These are phyloP conservation scores for Maudiozyma bulderi DNA, from an alignment of 805 yeast species.

Conservation along the genomic window DNA sequence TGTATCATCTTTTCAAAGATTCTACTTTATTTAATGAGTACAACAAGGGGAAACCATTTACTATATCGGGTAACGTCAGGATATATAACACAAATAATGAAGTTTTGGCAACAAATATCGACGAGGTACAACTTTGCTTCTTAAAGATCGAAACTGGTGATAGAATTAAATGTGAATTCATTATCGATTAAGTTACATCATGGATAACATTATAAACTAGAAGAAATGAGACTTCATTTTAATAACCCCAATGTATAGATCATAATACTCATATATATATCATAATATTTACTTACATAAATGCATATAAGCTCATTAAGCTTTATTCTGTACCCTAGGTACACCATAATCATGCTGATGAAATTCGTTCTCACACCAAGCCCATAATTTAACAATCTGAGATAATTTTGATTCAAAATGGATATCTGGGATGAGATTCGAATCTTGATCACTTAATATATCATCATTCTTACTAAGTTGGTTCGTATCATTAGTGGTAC, in stretches of 20 bases:
- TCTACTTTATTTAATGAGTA: slow-evolving; percentile 26
- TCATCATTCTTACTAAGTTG: background rate
- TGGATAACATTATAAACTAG: background rate
- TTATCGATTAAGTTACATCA: slow-evolving; percentile 12
- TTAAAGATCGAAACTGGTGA: slow-evolving; percentile 47
- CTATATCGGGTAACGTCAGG: slow-evolving; percentile 28
- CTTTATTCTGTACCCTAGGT: slow-evolving; percentile 23
- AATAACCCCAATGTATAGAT: background rate
- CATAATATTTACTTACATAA: background rate
- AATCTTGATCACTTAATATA: background rate
- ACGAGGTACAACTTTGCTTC: slow-evolving; percentile 41
- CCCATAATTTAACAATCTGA: slow-evolving; percentile 50
- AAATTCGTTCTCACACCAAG: slow-evolving; percentile 51
- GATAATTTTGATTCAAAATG: slow-evolving; percentile 34
- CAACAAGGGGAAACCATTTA: slow-evolving; percentile 10
- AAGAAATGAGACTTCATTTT: too few relatives aligned
- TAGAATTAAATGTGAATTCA: slow-evolving; percentile 30
- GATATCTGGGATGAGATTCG: background rate
- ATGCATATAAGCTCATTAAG: background rate
- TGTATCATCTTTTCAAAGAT: slow-evolving; percentile 46
- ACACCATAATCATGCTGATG: slow-evolving; percentile 31
- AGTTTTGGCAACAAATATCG: slow-evolving; percentile 25
- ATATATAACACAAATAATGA: slow-evolving; percentile 30
- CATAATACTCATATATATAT: background rate
- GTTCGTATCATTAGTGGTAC: background rate